A percentile compares a stretch with the other conserved stretches of the same genome.
Evolutionary conservation across 768 basidiomycete species (phyloP).

Genomic region (Hypsizygus marmoreus): DNA sequence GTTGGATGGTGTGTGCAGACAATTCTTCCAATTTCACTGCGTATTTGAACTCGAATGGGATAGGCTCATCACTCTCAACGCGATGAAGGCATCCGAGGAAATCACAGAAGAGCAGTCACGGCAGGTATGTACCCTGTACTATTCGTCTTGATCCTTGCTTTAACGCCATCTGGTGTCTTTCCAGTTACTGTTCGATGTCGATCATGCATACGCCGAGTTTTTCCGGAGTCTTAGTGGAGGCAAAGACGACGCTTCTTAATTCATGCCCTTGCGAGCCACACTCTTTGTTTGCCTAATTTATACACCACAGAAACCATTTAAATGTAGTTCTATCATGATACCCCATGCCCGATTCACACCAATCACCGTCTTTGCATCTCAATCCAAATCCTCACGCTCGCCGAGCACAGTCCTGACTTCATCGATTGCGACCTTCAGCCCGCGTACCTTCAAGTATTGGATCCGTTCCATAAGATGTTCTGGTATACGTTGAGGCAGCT

Average conservation of each 20-base stretch:
- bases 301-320: too few relatives aligned
- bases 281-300: too few relatives aligned
- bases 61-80: conserved; percentile 95
- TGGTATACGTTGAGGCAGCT: too few relatives aligned
- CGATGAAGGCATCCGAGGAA: conserved; percentile 96
- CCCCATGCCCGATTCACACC: too few relatives aligned
- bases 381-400: too few relatives aligned
- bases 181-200: conserved; percentile 94
- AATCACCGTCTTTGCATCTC: too few relatives aligned
- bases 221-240: conserved; percentile 70
- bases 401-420: too few relatives aligned
- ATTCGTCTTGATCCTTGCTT: neutral
- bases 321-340: too few relatives aligned
- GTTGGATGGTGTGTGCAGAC: conserved; percentile 76
- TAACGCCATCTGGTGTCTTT: neutral
- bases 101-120: conserved; percentile 93
- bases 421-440: too few relatives aligned
- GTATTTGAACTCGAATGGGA: neutral
- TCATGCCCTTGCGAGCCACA: too few relatives aligned
- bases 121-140: conserved; percentile 64
- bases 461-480: too few relatives aligned
- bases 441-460: too few relatives aligned
- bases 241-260: conserved; percentile 32
- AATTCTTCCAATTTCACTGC: neutral
- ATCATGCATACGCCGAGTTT: conserved; percentile 94